Base-by-base conservation (phyloP, 2,329 filamentous ascomycete genomes). In the Hysterium pulicare region DNA sequence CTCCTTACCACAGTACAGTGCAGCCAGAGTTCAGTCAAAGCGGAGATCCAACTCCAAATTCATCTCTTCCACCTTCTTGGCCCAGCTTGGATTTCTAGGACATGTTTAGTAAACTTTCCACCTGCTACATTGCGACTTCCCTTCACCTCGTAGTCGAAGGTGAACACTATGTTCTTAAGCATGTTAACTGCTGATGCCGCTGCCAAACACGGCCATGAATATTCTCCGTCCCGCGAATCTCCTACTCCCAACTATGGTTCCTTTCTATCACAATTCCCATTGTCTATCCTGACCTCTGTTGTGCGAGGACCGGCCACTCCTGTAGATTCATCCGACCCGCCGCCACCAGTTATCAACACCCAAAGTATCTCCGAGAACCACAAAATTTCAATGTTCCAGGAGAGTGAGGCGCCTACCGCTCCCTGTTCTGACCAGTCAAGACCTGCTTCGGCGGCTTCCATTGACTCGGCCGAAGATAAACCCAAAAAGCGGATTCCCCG, bases 401-500 rank as follows among this genome's bases (percentile, higher is more conserved):
- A 45, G 15, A 19, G 22, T 13, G 42, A 31, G 23, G 34, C 38
- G 23, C 24, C 46, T 28, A 32, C 37, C 28, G 40, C 28, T 34
- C 50, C 46, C 39, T 62, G 60, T 3, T 50, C 20, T 24, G 39
- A 45, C 36, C 41, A 33, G 36, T 45, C 59, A n/a, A 71, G 72
- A 39, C 66, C 70, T 10, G 61, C 60, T 15, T 69, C 69, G 33
- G 67, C 56, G 9, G 49, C 59, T 19, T 69, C 68, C 44, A 57
- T 59, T 38, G 47, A 56, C 20, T 62, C 63, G 11, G 58, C 66
- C 39, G 66, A 61, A 23, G 70, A 64, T 42, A 59, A 48, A 44
- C 52, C 50, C 15, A 70, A 68, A 44, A 76, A 74, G 56, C 72
- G 74, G 8, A 53, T 66, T 1, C 65, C 70, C 4, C 73, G 80